phyloP scores from a whole-genome alignment of 306 rosid genomes.

The Gastrolobium bilobum region DNA sequence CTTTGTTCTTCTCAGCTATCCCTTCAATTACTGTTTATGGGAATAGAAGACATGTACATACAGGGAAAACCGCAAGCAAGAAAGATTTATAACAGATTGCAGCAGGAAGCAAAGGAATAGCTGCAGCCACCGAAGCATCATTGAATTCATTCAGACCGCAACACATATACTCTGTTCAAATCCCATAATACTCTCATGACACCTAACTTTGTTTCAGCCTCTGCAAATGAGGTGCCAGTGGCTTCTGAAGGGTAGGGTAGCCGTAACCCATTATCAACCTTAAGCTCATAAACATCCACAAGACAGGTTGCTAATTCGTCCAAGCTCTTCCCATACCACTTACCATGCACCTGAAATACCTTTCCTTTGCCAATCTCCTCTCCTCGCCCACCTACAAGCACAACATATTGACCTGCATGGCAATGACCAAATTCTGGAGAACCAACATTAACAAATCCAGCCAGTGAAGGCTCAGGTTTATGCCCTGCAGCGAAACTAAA shows the following conservation, averaged over 20 bases:
- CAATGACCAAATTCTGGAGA: constrained; percentile 57
- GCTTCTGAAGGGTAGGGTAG: constrained; percentile 78
- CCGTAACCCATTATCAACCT: constrained; percentile 57
- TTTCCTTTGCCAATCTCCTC: constrained; percentile 78
- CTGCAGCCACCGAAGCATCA: constrained; percentile 37
- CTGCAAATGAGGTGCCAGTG: constrained; percentile 74
- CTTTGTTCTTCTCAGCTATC: constrained; percentile 36
- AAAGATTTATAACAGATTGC: constrained; percentile 28
- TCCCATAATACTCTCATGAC: constrained; percentile 88
- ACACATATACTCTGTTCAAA: constrained; percentile 56
- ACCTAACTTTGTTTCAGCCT: constrained; percentile 74
- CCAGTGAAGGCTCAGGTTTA: constrained; percentile 50
- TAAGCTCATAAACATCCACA: constrained; percentile 78
- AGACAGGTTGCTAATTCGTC: constrained; percentile 65
- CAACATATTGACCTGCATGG: constrained; percentile 70
- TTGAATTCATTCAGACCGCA: constrained; percentile 55
- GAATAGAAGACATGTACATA: constrained; percentile 21
- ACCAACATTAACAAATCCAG: constrained; percentile 49
- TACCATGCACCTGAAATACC: constrained; percentile 73
- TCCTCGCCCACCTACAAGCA: constrained; percentile 62
- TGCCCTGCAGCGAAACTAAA: constrained; percentile 34
- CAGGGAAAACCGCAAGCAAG: not conserved
- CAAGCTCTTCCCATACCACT: constrained; percentile 75
- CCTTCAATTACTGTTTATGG: constrained; percentile 8
- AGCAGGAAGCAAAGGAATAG: constrained; percentile 37